Base-by-base conservation (phyloP, 1,284 basidiomycete species). In the Fomes fomentarius region DNA sequence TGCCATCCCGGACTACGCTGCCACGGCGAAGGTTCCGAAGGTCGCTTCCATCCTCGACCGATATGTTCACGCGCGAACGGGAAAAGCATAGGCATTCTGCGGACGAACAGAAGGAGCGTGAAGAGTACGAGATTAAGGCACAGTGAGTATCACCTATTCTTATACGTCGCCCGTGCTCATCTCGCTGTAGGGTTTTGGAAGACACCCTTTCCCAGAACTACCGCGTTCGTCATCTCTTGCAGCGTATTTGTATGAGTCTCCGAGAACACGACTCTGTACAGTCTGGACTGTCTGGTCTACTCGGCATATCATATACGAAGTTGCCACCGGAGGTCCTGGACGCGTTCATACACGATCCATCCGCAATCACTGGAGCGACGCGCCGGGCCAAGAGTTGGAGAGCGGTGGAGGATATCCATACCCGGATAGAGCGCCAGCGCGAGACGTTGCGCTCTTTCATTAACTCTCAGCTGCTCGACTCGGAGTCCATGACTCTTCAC, bases 331-430 rank as follows among this genome's bases (percentile, higher is more conserved):
- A 89, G 14, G 74, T 91, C 12, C 67, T 89, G 31, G 88, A 91
- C 47, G 83, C 87, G 3, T 82, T 90, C 63, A 81, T 78, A 33
- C 87, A 89, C 56, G 89, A 91, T 65, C 89, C 89, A 33, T 81
- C 86, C 3, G 81, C 83, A n/a, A 81, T 89, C 9, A 86, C 81
- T 4, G 78, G 84, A 17, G 69, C 76, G 11, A 88, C 86, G 0
- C 78, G 83, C 43, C 74, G 77, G 34, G 73, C 76, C 30, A 73
- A 69, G 47, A 80, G 87, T 11, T 90, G 84, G 83, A 76, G 77
- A 55, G 85, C 84, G 0, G 85, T 90, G 14, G 88, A 91, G 55
- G 87, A 91, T 56, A 87, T 89, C 50, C 76, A 88, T 61, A 63
- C 73, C 33, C 82, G 88, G 30, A 70, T 89, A 12, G 53, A 71